Evolutionary conservation across 768 basidiomycete species (phyloP).

Genomic region (Tricholoma matsutake): DNA sequence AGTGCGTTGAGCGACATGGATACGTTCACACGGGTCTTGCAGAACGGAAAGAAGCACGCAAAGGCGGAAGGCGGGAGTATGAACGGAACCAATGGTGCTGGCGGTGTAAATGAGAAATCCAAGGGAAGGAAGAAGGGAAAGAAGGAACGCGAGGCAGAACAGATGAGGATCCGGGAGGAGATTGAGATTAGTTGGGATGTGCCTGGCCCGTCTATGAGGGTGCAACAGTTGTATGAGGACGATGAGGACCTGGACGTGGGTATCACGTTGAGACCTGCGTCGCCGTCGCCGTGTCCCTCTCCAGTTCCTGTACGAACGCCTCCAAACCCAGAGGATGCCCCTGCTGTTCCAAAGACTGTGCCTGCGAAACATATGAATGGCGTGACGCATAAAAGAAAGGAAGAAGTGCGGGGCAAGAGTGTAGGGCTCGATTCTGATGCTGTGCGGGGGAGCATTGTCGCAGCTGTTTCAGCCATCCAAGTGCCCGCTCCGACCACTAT

Average conservation of each 20-base stretch:
- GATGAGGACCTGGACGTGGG: background rate
- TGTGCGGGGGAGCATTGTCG: conserved; percentile 29
- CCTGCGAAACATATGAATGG: background rate
- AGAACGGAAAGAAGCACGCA: conserved; percentile 23
- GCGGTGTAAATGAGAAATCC: conserved; percentile 13
- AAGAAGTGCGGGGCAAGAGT: conserved; percentile 18
- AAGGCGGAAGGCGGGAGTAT: background rate
- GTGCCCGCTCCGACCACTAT: conserved; percentile 23
- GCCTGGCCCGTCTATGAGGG: conserved; percentile 28
- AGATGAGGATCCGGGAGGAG: conserved; percentile 38
- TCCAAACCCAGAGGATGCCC: background rate
- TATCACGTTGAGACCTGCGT: conserved; percentile 14
- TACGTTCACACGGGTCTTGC: conserved; percentile 43
- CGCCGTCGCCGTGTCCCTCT: conserved; percentile 12
- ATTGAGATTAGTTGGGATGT: conserved; percentile 66
- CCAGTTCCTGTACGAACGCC: conserved; percentile 1
- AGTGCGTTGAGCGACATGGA: conserved; percentile 68
- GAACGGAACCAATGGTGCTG: conserved; percentile 5
- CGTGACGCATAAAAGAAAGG: conserved; percentile 8
- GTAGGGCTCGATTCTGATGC: conserved; percentile 9
- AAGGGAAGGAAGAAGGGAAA: conserved; percentile 31
- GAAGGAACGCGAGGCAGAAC: conserved; percentile 41
- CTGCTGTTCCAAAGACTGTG: background rate
- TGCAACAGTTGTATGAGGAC: conserved; percentile 1
- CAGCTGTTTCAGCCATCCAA: conserved; percentile 20